Evolutionary conservation across 768 basidiomycete genomes (phyloP).

Genomic region (Postia placenta): DNA sequence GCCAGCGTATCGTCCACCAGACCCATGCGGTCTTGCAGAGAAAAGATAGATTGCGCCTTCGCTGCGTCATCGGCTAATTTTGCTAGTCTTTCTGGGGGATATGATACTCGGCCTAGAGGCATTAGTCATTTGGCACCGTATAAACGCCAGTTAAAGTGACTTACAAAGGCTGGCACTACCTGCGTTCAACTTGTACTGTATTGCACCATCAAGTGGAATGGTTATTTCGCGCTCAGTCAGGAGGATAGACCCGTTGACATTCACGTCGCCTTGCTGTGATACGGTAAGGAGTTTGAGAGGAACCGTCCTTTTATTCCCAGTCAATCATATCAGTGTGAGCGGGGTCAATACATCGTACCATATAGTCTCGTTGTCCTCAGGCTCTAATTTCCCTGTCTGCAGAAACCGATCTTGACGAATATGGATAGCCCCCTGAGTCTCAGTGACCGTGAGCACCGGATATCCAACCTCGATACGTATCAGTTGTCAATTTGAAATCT

Average conservation of each 20-base stretch:
- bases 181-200: conserved; percentile 86
- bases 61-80: conserved; percentile 78
- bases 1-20: conserved; percentile 79
- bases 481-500: background rate
- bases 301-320: conserved; percentile 75
- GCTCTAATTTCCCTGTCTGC: conserved; percentile 71
- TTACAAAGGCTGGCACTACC: conserved; percentile 85
- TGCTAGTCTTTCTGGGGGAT: conserved; percentile 71
- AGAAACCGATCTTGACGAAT: conserved; percentile 91
- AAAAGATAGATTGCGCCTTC: conserved; percentile 57
- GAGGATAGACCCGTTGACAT: conserved; percentile 55
- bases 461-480: conserved; percentile 58
- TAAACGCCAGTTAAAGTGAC: conserved; percentile 24
- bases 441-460: conserved; percentile 84
- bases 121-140: too few relatives aligned
- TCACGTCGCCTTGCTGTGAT: conserved; percentile 48
- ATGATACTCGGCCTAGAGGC: conserved; percentile 71
- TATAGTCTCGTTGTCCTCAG: conserved; percentile 81
- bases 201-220: conserved; percentile 67
- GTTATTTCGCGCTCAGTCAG: conserved; percentile 63
- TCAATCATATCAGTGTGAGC: too few relatives aligned
- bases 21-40: conserved; percentile 84
- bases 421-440: conserved; percentile 61
- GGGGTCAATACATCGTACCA: conserved; percentile 61
- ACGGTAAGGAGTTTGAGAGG: conserved; percentile 71